phyloP scores from a whole-genome alignment of 805 yeast genomes.

The Schwanniomyces vanrijiae region DNA sequence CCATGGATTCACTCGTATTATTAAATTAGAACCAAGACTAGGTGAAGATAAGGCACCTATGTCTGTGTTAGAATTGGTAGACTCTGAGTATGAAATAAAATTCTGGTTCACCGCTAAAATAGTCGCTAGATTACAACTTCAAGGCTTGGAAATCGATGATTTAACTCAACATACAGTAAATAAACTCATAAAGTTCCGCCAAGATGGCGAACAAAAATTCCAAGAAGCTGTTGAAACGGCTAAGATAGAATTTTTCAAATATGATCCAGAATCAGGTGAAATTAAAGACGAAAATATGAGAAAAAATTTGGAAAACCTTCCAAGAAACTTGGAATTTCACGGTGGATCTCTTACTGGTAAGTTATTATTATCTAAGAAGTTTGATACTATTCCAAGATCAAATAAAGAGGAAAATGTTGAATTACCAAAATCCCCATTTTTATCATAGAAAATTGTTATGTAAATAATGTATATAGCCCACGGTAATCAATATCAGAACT shows the following conservation, averaged over 20 bases:
- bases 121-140: slow-evolving; percentile 76
- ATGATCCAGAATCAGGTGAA: slow-evolving; percentile 27
- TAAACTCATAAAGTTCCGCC: slow-evolving; percentile 46
- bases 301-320: slow-evolving; percentile 33
- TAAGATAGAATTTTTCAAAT: slow-evolving; percentile 35
- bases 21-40: slow-evolving; percentile 78
- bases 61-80: slow-evolving; percentile 84
- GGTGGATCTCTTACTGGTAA: slow-evolving; percentile 23
- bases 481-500: background rate
- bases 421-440: slow-evolving; percentile 36
- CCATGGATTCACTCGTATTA: slow-evolving; percentile 85
- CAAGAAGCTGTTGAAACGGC: slow-evolving; percentile 58
- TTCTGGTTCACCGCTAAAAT: slow-evolving; percentile 77
- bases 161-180: slow-evolving; percentile 56
- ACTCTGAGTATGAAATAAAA: slow-evolving; percentile 60
- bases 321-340: slow-evolving; percentile 25
- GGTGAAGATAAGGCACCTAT: slow-evolving; percentile 88
- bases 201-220: slow-evolving; percentile 55
- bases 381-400: slow-evolving; percentile 28
- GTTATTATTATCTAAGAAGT: slow-evolving; percentile 33
- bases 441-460: slow-evolving; percentile 1
- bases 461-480: background rate
- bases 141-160: slow-evolving; percentile 50
- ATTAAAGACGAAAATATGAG: slow-evolving; percentile 21
- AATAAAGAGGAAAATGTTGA: slow-evolving; percentile 11